Evolutionary conservation across 345 rosid species (phyloP), one percentile per base, ranked within the genome.

Genomic region (Brassica cretica): DNA sequence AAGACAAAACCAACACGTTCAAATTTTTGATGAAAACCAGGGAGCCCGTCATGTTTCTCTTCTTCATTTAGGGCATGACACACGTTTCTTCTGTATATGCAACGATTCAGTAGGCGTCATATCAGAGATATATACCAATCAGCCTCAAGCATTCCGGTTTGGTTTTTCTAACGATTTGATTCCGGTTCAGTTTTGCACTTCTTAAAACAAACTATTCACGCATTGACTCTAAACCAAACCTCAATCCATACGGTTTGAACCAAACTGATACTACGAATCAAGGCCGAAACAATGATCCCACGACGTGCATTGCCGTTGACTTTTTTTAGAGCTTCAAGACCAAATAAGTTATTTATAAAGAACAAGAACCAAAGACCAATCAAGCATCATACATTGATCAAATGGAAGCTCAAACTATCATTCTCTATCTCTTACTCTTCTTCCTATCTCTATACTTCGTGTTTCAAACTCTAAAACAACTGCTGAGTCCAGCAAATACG

Each of bases 381-480:
- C 33, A 14, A 65, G 56, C 77, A 51, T 35, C 14, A 24, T 21
- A 6, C 6, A 1, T 35, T 24, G 8, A 21, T 65, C 58, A 66
- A 75, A 76, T 76, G 79, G 79, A 68, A 29, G 0, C 61, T 68
- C 62, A 76, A 59, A 44, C n/a, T 0, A 56, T n/a, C 0, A 19
- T 70, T 70, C 64, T 69, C 14, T 62, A 68, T 76, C 58, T 70
- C 39, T 5, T 9, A 7, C 37, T 76, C 29, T 33, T 76, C 53
- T 19, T 62, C 8, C 63, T 76, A 44, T 76, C 80, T 62, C 53
- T 76, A 68, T 25, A 46, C 53, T 62, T 76, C 14, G 35, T 76
- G 29, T 76, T 76, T 69, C 7, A 46, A 46, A 49, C 55, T 49
- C 55, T 76, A 1, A 76, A 68, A 68, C 10, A 0, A 21, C 41